A percentile compares a stretch with the other conserved stretches of the same genome.
Evolutionary conservation across 2,329 filamentous ascomycete species (phyloP).

Genomic region (Alternaria brassicicola): DNA sequence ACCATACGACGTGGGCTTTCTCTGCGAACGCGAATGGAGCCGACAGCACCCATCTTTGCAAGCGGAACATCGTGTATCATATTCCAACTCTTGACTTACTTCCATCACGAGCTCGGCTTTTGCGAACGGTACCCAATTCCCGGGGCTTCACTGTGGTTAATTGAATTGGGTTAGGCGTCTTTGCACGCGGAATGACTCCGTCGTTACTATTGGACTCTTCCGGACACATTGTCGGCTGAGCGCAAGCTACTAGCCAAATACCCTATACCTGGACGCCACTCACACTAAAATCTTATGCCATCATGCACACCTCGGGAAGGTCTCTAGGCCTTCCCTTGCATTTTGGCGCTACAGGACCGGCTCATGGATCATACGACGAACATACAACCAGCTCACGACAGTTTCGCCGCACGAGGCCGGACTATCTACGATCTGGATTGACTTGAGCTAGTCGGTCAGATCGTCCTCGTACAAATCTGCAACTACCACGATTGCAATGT

Average conservation of each 20-base stretch:
- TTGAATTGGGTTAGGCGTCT: constrained; percentile 16
- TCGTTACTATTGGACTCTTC: constrained; percentile 8
- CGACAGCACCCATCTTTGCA: neutral
- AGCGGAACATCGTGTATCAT: neutral
- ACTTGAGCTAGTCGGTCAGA: constrained; percentile 1
- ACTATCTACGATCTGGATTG: neutral
- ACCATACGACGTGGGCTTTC: neutral
- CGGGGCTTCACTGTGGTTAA: constrained; percentile 5
- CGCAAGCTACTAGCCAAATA: constrained; percentile 22
- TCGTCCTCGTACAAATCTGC: neutral
- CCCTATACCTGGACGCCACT: constrained; percentile 9
- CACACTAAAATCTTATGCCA: constrained; percentile 26
- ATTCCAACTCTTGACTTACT: neutral
- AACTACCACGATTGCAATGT: neutral
- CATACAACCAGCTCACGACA: neutral
- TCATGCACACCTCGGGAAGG: constrained; percentile 2
- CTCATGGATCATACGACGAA: neutral
- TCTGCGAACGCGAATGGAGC: neutral
- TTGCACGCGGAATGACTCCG: constrained; percentile 24
- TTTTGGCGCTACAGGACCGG: neutral
- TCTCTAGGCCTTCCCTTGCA: neutral
- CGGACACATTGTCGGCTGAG: constrained; percentile 36
- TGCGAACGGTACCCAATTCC: neutral
- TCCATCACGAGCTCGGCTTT: neutral
- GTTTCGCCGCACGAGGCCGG: constrained; percentile 8